Percentiles rank a stretch among this genome's conserved stretches.
Conservation (phyloP, 306 rosid species). For the Vachellia collinsii region DNA sequence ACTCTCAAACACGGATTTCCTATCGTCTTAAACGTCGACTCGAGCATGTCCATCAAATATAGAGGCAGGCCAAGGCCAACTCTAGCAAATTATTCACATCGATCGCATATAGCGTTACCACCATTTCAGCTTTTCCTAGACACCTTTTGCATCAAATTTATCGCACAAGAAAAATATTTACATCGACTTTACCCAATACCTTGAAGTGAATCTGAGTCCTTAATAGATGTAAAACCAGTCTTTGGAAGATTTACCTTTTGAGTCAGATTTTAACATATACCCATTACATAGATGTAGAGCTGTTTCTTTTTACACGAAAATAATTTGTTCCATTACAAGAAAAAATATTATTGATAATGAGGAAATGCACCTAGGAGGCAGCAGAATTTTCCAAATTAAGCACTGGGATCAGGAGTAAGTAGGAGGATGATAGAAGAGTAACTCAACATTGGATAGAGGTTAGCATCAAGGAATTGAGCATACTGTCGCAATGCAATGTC, state of each 20-base stretch:
- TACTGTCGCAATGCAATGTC: conserved; percentile 68
- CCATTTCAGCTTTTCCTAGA: neutral
- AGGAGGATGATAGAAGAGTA: conserved; percentile 92
- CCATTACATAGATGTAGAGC: neutral
- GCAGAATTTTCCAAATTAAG: conserved; percentile 34
- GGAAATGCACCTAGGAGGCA: conserved; percentile 8
- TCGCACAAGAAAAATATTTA: neutral
- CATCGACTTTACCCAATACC: neutral
- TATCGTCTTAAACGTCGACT: neutral
- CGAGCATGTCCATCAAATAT: neutral
- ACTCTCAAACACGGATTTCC: no score
- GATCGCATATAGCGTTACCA: neutral
- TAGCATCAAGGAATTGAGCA: conserved; percentile 81
- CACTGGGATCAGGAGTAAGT: conserved; percentile 55
- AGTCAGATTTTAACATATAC: neutral
- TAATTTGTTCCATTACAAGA: neutral
- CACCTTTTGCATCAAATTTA: neutral
- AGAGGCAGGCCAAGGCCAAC: neutral
- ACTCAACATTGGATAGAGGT: conserved; percentile 88
- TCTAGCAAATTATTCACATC: no score
- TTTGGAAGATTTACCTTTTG: neutral
- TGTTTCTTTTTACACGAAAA: neutral
- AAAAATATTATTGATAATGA: neutral
- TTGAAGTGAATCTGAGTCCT: neutral
- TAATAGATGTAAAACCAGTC: neutral